A percentile compares a stretch with the other conserved stretches of the same genome.
These are phyloP conservation scores for Nemania serpens DNA, from an alignment of 2,329 filamentous ascomycete genomes.

Conservation along the genomic window DNA sequence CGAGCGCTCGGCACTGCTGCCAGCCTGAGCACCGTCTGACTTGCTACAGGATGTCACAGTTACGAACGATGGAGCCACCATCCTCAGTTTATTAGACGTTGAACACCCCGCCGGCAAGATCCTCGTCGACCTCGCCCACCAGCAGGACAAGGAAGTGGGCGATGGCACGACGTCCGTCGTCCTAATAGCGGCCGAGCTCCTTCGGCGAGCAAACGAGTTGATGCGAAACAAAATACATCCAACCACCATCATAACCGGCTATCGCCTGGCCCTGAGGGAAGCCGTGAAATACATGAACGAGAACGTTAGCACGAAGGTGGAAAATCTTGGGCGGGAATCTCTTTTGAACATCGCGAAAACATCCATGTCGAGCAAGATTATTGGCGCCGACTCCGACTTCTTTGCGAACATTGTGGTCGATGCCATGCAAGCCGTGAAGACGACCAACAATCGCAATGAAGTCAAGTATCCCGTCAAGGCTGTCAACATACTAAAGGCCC, in stretches of 20 bases:
- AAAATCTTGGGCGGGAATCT: conserved; percentile 86
- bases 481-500: conserved; percentile 97
- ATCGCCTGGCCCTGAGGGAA: conserved; percentile 91
- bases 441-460: conserved; percentile 87
- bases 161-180: conserved; percentile 98
- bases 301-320: conserved; percentile 95
- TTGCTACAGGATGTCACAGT: conserved; percentile 84
- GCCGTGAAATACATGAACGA: conserved; percentile 99
- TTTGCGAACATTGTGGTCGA: conserved; percentile 98
- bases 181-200: conserved; percentile 92
- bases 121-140: conserved; percentile 93
- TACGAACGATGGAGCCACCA: conserved; percentile 97
- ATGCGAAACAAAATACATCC: conserved; percentile 99
- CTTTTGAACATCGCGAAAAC: conserved; percentile 96
- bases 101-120: conserved; percentile 99
- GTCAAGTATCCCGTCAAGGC: conserved; percentile 98
- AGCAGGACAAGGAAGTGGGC: conserved; percentile 98
- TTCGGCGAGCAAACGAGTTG: conserved; percentile 92
- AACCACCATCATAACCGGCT: conserved; percentile 98
- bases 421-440: conserved; percentile 93
- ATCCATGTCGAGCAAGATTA: conserved; percentile 99
- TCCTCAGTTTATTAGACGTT: conserved; percentile 91
- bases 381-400: conserved; percentile 93
- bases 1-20: too few relatives aligned
- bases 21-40: conserved; percentile 22